These are phyloP conservation scores for Globisporangium parvum DNA, from an alignment of 352 stramenopile species.

Conservation along the genomic window DNA sequence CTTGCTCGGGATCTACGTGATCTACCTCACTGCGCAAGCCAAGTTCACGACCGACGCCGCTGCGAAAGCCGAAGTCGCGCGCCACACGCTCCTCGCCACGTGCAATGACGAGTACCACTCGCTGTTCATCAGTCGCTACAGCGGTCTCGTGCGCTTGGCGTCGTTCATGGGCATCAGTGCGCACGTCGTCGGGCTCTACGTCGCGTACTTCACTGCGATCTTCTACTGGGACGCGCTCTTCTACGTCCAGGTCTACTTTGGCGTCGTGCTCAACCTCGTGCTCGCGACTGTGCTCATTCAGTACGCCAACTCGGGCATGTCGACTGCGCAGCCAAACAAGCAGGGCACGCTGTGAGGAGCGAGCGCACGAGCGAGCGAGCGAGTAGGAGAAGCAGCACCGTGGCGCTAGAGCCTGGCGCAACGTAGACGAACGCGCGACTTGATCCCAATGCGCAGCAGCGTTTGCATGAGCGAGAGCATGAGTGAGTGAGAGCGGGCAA, in stretches of 20 bases:
- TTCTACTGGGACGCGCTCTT: constrained; percentile 70
- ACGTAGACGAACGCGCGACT: not conserved
- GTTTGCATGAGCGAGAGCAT: not conserved
- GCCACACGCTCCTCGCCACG: constrained; percentile 48
- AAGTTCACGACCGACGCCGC: constrained; percentile 62
- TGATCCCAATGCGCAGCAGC: no score
- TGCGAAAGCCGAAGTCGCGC: constrained; percentile 49
- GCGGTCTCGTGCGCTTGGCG: constrained; percentile 53
- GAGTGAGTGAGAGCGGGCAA: not conserved
- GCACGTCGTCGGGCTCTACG: constrained; percentile 64
- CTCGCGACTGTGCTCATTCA: constrained; percentile 41
- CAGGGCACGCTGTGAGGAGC: constrained; percentile 24
- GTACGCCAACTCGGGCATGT: constrained; percentile 69
- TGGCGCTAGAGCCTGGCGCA: not conserved
- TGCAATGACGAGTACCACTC: constrained; percentile 59
- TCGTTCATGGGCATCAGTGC: constrained; percentile 82
- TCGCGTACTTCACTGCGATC: constrained; percentile 62
- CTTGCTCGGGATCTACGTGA: constrained; percentile 69
- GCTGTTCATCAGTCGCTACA: constrained; percentile 52
- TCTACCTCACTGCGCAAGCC: constrained; percentile 64
- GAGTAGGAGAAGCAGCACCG: not conserved
- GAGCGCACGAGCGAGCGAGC: not conserved
- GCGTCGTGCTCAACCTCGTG: constrained; percentile 58
- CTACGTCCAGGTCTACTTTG: constrained; percentile 77
- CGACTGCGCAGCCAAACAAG: constrained; percentile 33